Conservation (phyloP, 345 rosid genomes). For the Cardiospermum halicacabum region DNA sequence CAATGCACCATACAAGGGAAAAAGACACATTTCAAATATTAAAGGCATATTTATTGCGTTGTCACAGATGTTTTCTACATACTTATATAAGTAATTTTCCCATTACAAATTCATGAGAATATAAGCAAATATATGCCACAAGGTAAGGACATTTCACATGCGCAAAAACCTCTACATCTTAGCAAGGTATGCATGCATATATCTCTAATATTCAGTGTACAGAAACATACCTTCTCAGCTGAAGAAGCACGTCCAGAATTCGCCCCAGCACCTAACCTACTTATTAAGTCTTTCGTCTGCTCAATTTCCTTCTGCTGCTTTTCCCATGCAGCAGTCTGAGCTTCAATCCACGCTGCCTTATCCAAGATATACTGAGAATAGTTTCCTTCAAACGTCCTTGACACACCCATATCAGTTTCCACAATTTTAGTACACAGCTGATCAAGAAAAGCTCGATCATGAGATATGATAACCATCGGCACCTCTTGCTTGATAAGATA, state of each 20-base stretch:
- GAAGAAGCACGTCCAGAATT: constrained; percentile 93
- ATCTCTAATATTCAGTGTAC: background rate
- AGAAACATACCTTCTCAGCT: constrained; percentile 72
- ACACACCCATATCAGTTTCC: constrained; percentile 94
- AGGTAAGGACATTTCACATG: background rate
- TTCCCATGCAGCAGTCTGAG: constrained; percentile 81
- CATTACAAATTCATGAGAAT: background rate
- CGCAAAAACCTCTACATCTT: background rate
- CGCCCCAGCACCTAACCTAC: constrained; percentile 77
- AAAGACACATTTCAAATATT: background rate
- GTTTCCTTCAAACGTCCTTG: constrained; percentile 78
- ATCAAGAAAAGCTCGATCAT: constrained; percentile 96
- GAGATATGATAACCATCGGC: constrained; percentile 96
- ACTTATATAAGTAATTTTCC: background rate
- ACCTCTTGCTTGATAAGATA: constrained; percentile 85
- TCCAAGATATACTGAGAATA: constrained; percentile 76
- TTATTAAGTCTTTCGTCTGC: constrained; percentile 65
- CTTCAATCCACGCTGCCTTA: constrained; percentile 73
- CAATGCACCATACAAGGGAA: too few species aligned
- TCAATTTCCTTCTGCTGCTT: constrained; percentile 91
- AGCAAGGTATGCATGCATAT: background rate
- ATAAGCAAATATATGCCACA: constrained; percentile 1
- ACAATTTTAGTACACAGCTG: constrained; percentile 91
- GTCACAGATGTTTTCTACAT: background rate
- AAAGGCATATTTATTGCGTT: background rate